Percentiles rank a stretch among this genome's conserved stretches.
Evolutionary conservation across 257 asterid genomes (phyloP).

Genomic region (Cruciata laevipes): DNA sequence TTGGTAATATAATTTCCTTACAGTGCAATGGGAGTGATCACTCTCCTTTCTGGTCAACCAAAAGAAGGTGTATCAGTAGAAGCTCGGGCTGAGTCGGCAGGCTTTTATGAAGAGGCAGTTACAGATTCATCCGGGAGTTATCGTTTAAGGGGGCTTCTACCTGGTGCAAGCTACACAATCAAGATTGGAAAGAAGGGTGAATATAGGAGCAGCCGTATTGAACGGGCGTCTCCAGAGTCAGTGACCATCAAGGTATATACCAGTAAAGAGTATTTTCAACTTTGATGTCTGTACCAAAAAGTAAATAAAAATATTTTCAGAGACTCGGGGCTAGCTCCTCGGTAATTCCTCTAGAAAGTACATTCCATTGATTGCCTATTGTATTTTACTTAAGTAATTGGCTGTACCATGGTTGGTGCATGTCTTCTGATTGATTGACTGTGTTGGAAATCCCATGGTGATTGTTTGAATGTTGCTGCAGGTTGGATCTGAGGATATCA

Average conservation of each 20-base stretch:
- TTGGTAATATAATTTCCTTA: slow-evolving; percentile 21
- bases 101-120: slow-evolving; percentile 82
- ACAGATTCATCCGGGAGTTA: slow-evolving; percentile 79
- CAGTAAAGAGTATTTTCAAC: background rate
- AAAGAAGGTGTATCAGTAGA: slow-evolving; percentile 80
- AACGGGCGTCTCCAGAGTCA: slow-evolving; percentile 84
- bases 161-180: slow-evolving; percentile 62
- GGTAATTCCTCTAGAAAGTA: background rate
- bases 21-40: slow-evolving; percentile 86
- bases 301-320: background rate
- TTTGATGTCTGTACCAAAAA: background rate
- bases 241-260: slow-evolving; percentile 45
- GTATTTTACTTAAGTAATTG: background rate
- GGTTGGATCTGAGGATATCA: slow-evolving; percentile 64
- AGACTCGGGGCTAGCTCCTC: background rate
- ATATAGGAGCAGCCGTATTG: slow-evolving; percentile 41
- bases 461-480: slow-evolving; percentile 25
- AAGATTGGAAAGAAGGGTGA: slow-evolving; percentile 65
- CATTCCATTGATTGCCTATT: background rate
- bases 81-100: slow-evolving; percentile 85
- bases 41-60: slow-evolving; percentile 87
- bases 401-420: background rate
- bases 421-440: background rate
- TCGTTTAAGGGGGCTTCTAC: slow-evolving; percentile 91
- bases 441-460: slow-evolving; percentile 2